phyloP scores from a whole-genome alignment of 2,329 filamentous ascomycete genomes.

The Sporothrix globosa region DNA sequence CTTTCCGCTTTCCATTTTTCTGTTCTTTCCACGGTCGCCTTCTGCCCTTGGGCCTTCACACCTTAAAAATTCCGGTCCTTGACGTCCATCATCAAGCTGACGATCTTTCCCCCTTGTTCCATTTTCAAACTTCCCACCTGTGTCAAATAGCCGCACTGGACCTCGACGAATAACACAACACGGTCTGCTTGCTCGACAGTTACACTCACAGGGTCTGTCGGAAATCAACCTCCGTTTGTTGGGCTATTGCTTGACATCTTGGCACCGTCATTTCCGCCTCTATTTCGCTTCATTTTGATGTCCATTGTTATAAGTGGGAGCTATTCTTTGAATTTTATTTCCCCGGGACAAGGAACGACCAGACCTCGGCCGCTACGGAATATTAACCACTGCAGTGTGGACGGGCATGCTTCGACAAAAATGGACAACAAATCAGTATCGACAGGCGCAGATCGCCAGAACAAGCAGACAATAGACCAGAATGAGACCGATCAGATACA shows the following conservation, averaged over 20 bases:
- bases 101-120: conserved; percentile 11
- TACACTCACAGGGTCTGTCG: background rate
- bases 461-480: background rate
- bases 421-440: conserved; percentile 24
- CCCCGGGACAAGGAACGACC: no score
- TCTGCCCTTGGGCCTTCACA: background rate
- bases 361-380: no score
- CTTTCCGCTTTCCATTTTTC: background rate
- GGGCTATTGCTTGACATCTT: background rate
- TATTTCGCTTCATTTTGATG: background rate
- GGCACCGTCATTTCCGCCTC: background rate
- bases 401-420: background rate
- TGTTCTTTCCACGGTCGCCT: background rate
- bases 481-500: conserved; percentile 3
- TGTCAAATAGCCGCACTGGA: background rate
- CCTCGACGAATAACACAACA: conserved; percentile 14
- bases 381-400: background rate
- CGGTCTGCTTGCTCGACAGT: background rate
- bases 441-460: conserved; percentile 14
- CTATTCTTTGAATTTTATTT: background rate
- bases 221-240: background rate
- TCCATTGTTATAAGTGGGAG: background rate
- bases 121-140: conserved; percentile 7
- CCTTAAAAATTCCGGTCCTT: background rate
- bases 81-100: conserved; percentile 10